These are phyloP conservation scores for Pleodorina starrii DNA, from an alignment of 139 green algal genomes.

Conservation along the genomic window DNA sequence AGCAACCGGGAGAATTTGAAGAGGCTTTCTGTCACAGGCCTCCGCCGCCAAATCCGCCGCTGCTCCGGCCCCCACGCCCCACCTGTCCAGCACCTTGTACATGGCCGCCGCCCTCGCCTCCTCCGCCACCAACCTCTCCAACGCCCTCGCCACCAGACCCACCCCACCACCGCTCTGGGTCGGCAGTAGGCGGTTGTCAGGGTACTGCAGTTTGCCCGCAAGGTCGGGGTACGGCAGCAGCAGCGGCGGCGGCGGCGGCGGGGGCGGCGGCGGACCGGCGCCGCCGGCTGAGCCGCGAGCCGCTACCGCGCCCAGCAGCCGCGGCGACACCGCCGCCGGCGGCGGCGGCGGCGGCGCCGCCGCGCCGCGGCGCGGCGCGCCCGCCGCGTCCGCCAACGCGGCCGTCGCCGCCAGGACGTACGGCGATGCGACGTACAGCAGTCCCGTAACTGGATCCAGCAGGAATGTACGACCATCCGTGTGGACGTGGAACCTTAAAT, in stretches of 20 bases:
- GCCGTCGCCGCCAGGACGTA: slow-evolving; percentile 30
- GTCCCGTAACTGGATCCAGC: slow-evolving; percentile 28
- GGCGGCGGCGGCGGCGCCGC: background rate
- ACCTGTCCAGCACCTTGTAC: slow-evolving; percentile 40
- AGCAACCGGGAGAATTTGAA: too few relatives aligned
- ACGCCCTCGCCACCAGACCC: background rate
- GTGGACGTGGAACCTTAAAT: slow-evolving; percentile 22
- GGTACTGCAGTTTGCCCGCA: slow-evolving; percentile 39
- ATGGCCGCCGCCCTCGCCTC: background rate
- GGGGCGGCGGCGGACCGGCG: background rate
- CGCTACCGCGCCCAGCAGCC: background rate
- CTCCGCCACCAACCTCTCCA: slow-evolving; percentile 31
- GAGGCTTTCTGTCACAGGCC: too few relatives aligned
- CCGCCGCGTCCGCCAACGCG: background rate
- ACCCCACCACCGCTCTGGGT: slow-evolving; percentile 12
- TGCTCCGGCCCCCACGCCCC: background rate
- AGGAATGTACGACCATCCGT: slow-evolving; percentile 38
- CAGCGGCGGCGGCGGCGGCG: background rate
- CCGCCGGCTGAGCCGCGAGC: background rate
- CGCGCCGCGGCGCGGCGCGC: background rate
- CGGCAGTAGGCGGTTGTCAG: slow-evolving; percentile 32
- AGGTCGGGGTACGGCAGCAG: slow-evolving; percentile 47
- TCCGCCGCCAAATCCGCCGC: too few relatives aligned
- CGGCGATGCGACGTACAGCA: slow-evolving; percentile 37
- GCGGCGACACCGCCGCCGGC: slow-evolving; percentile 4